Percentiles rank a stretch among this genome's conserved stretches.
Conservation (phyloP, 2,329 filamentous ascomycete genomes). For the Fusarium nygamai region DNA sequence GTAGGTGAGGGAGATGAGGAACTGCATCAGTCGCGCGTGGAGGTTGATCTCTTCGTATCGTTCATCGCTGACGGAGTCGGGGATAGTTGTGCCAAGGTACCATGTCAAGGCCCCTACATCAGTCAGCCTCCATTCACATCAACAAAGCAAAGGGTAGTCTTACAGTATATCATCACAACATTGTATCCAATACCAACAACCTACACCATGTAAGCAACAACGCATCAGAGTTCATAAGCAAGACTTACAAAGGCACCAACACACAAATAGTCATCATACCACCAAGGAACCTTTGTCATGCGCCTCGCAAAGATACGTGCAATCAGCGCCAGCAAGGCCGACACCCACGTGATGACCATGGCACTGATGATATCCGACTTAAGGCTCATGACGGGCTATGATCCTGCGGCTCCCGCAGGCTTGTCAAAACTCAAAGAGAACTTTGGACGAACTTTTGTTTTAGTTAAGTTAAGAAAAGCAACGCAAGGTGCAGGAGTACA, state of each 20-base stretch:
- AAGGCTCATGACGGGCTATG: slow-evolving; percentile 26
- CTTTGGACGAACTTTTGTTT: not conserved
- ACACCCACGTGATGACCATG: slow-evolving; percentile 34
- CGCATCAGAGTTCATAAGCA: fast-evolving
- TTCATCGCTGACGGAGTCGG: slow-evolving; percentile 4
- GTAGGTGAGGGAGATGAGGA: slow-evolving; percentile 35
- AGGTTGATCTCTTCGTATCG: slow-evolving; percentile 28
- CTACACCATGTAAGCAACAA: slow-evolving; percentile 12
- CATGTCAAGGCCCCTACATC: slow-evolving; percentile 26
- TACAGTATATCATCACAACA: slow-evolving; percentile 32
- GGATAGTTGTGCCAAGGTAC: slow-evolving; percentile 30
- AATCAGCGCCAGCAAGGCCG: slow-evolving; percentile 31
- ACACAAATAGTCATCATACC: slow-evolving; percentile 40
- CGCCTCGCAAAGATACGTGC: slow-evolving; percentile 35
- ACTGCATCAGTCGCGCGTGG: slow-evolving; percentile 27
- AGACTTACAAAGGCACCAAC: slow-evolving; percentile 38
- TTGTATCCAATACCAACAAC: slow-evolving; percentile 32
- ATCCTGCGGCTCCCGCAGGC: not conserved
- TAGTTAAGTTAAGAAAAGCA: slow-evolving; percentile 2
- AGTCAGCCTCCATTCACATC: not conserved
- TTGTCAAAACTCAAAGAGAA: not conserved
- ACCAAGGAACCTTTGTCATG: slow-evolving; percentile 39
- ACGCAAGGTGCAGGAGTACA: not conserved
- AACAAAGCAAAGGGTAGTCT: not conserved
- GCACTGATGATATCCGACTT: slow-evolving; percentile 29